phyloP scores from a whole-genome alignment of 805 yeast genomes.

The Brettanomyces anomalus region DNA sequence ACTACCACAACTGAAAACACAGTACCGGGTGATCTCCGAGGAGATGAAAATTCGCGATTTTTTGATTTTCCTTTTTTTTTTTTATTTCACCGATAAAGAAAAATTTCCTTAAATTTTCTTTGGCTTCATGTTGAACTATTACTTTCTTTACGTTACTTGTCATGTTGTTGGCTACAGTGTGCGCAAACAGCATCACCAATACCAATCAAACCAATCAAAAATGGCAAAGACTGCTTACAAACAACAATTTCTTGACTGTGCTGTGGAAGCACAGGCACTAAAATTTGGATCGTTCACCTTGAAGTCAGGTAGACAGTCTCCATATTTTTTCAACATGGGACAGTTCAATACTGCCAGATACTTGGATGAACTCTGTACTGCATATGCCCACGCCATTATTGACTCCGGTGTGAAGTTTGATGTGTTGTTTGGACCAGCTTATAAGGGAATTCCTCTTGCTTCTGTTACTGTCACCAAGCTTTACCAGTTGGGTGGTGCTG shows the following conservation, averaged over 20 bases:
- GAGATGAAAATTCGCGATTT: background rate
- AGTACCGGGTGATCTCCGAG: background rate
- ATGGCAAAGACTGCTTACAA: conserved; percentile 13
- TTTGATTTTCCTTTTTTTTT: background rate
- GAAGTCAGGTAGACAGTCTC: conserved; percentile 90
- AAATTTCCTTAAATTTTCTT: too few relatives aligned
- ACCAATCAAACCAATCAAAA: too few relatives aligned
- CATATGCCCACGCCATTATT: conserved; percentile 85
- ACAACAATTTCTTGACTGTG: conserved; percentile 59
- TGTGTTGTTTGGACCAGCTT: conserved; percentile 93
- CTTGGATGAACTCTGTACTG: conserved; percentile 71
- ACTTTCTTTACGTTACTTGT: too few relatives aligned
- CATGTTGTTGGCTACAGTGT: too few relatives aligned
- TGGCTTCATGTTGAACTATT: too few relatives aligned
- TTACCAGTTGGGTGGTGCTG: conserved; percentile 81
- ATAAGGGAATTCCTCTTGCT: conserved; percentile 93
- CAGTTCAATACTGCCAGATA: conserved; percentile 73
- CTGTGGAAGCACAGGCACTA: conserved; percentile 74
- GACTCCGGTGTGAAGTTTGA: conserved; percentile 78
- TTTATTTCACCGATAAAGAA: background rate
- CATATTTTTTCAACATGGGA: conserved; percentile 94
- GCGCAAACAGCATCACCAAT: too few relatives aligned
- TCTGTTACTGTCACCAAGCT: conserved; percentile 89
- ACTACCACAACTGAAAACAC: too few relatives aligned
- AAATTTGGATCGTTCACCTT: conserved; percentile 84